phyloP scores from a whole-genome alignment of 2,329 filamentous ascomycete genomes.

The Aaosphaeria arxii region DNA sequence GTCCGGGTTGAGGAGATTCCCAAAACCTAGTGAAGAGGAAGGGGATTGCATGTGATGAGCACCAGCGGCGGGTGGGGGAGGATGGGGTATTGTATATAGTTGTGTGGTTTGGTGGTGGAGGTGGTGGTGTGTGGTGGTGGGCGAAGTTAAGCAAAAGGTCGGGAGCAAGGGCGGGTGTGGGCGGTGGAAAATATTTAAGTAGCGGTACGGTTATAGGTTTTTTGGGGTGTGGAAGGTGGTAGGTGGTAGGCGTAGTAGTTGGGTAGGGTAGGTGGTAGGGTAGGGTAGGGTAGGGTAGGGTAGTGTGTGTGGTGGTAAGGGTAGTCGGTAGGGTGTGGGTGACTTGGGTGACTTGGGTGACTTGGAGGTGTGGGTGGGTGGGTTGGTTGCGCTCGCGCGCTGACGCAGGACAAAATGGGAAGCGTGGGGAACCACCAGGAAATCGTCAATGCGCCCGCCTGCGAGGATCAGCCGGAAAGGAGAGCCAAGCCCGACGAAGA shows the following conservation, averaged over 20 bases:
- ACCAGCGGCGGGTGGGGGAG: not conserved
- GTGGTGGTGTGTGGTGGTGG: constrained; percentile 2
- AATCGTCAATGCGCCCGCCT: not conserved
- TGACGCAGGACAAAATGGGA: constrained; percentile 16
- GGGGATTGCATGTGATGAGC: constrained; percentile 39
- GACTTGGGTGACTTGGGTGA: too few species aligned
- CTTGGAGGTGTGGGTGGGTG: too few species aligned
- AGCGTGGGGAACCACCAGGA: constrained; percentile 17
- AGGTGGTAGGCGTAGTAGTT: too few species aligned
- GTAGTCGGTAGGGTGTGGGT: too few species aligned
- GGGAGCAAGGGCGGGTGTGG: constrained; percentile 24
- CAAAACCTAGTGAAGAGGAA: constrained; percentile 32
- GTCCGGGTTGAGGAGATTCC: constrained; percentile 39
- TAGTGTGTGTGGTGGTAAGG: too few species aligned
- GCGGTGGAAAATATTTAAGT: constrained; percentile 36
- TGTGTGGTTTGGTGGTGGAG: not conserved
- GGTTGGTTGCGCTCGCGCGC: not conserved
- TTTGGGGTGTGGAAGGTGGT: too few species aligned
- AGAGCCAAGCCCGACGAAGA: constrained; percentile 21
- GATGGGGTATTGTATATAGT: too few species aligned
- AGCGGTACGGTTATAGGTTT: constrained; percentile 2
- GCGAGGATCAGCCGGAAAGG: constrained; percentile 31
- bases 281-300: too few species aligned
- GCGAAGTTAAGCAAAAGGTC: constrained; percentile 22
- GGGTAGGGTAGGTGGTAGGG: too few species aligned